Evolutionary conservation across 2,329 filamentous ascomycete genomes (phyloP), one percentile per base, ranked within the genome.

Genomic region (Cercospora canescens): DNA sequence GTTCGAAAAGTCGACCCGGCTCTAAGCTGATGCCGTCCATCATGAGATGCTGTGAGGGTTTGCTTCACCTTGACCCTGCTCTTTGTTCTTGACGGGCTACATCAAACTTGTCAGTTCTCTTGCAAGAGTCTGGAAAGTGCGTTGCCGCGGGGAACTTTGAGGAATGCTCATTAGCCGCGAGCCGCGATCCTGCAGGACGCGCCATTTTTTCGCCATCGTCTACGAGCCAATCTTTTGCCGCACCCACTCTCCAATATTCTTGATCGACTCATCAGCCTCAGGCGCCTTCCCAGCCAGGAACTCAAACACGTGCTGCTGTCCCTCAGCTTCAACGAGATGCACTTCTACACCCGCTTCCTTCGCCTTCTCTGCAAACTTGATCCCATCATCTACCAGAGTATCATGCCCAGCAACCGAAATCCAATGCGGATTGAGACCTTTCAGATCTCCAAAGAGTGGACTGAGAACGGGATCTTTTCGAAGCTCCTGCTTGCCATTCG

Each of bases 381-480:
- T 69, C 0, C 77, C 82, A 65, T 87, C 84, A 67, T 87, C 85
- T 2, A 85, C 73, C 3, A 85, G 68, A 0, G 81, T 81, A 71
- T 87, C 86, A 63, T 83, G 63, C 8, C 84, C 85, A 64, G 79
- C 81, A 2, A 85, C 76, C 69, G 85, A 83, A 2, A 87, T 77
- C 73, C 85, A 87, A 0, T 82, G 78, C 1, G 77, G 78, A 4
- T 83, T 83, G 14, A 85, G 71, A 4, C 70, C 76, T 11, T 70
- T 69, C 63, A 80, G n/a, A 57, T 70, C 70, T 2, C 63, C 70
- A 37, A 68, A 70, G 0, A 70, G 45, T 21, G 70, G 70, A 57
- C 70, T 72, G 39, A 69, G 34, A 21, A 72, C 58, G 16, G 70
- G 69, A 52, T 72, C 60, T n/a, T 65, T 68, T 7, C 63, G 60